Evolutionary conservation across 495 filamentous ascomycete species (phyloP), one percentile per base, ranked within the genome.

Genomic region (Talaromyces liani): DNA sequence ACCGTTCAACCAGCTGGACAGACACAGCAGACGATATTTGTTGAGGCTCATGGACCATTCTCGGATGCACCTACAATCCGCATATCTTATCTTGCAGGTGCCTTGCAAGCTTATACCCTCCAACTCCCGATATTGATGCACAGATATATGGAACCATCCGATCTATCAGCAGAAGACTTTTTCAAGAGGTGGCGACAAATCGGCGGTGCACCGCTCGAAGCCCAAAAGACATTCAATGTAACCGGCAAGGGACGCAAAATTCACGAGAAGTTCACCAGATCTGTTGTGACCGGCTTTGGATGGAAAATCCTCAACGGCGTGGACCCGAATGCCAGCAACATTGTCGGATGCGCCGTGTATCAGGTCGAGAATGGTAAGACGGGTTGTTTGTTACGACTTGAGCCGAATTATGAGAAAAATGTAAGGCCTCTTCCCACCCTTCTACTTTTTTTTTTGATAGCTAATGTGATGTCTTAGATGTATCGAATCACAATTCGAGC

Each of bases 151-250:
- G 92, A 96, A 63, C 85, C 89, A 0, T 93, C 95, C 0, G 84
- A 89, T 45, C 75, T 99, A 41, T 82, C 82, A 8, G 86, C 86
- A 0, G 94, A 97, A 57, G 94, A 98, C 65, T 99, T 98, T 76
- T 99, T 99, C 80, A 97, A 94, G 79, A 82, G 95, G 22, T 99
- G 95, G 95, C 91, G 94, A 75, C 95, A 99, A 73, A 98, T 99
- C 68, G 95, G 95, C 18, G 92, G 90, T 6, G 82, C 81, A 2
- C 90, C 92, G 6, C 81, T 96, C 10, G 95, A 99, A 71, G 84
- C 88, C 0, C 95, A 99, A 72, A 79, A 83, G 45, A 89, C 97
- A 6, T 95, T 98, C 72, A 88, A 88, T 0, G 65, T 78, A n/a
- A 70, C 70, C 20, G 77, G 79, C 4, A 78, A 80, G 62, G 80